Evolutionary conservation across 2,329 filamentous ascomycete genomes (phyloP).

Genomic region (Tolypocladium paradoxum): DNA sequence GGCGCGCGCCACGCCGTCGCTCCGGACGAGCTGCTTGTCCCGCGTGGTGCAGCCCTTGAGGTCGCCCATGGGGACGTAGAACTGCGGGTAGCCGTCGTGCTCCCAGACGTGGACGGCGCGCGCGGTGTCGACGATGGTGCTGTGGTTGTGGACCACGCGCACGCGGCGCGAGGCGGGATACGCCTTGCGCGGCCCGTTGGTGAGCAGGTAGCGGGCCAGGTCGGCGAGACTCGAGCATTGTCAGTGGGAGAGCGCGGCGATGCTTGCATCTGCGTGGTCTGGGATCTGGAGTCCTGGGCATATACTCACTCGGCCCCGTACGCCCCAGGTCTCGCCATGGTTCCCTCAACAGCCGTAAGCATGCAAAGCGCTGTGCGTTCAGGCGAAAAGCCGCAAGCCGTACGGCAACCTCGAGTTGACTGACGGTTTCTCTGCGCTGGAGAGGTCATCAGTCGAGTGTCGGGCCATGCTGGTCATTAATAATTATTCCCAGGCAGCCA

Average conservation of each 20-base stretch:
- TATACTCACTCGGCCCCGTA: slow-evolving; percentile 7
- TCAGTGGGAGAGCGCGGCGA: background rate
- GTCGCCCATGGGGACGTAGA: slow-evolving; percentile 25
- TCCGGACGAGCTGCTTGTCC: slow-evolving; percentile 15
- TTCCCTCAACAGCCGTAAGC: background rate
- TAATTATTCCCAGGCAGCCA: background rate
- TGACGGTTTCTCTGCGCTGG: background rate
- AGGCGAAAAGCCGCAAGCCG: background rate
- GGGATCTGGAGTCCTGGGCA: too few species aligned
- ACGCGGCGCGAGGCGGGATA: slow-evolving; percentile 17
- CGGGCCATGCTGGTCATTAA: background rate
- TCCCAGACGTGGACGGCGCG: slow-evolving; percentile 30
- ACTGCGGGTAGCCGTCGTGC: slow-evolving; percentile 36
- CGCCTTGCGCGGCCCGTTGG: slow-evolving; percentile 15
- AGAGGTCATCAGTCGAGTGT: background rate
- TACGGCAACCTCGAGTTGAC: background rate
- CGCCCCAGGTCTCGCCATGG: slow-evolving; percentile 6
- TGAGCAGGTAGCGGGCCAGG: slow-evolving; percentile 14
- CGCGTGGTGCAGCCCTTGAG: slow-evolving; percentile 16
- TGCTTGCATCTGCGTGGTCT: background rate
- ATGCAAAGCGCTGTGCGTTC: background rate
- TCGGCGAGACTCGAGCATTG: slow-evolving; percentile 10
- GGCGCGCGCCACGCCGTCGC: slow-evolving; percentile 13
- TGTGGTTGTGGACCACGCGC: slow-evolving; percentile 21
- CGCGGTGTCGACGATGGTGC: slow-evolving; percentile 25